Conservation (phyloP, 2,329 filamentous ascomycete species). For the Paecilomyces sp. region DNA sequence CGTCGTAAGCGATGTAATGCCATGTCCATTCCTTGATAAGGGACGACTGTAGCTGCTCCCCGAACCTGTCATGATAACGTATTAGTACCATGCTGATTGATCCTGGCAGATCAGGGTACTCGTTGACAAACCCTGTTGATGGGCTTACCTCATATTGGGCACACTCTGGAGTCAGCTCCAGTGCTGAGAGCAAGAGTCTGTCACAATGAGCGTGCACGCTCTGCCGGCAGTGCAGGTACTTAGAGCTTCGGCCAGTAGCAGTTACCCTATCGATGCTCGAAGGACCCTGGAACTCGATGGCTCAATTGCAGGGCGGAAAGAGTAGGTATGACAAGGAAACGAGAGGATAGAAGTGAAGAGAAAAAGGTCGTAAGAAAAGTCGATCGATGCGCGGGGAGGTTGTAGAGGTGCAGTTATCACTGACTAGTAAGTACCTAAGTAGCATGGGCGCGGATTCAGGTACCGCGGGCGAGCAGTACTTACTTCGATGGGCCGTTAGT, state of each 20-base stretch:
- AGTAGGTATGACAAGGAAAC: background rate
- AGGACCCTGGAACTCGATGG: background rate
- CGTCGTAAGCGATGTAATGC: conserved; percentile 96
- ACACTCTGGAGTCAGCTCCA: background rate
- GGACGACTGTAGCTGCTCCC: conserved; percentile 91
- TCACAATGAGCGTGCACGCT: background rate
- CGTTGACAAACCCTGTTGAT: background rate
- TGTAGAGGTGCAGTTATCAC: background rate
- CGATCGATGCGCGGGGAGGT: background rate
- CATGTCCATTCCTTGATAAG: conserved; percentile 95
- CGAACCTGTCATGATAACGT: conserved; percentile 55
- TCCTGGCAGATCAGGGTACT: background rate
- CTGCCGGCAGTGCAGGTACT: background rate
- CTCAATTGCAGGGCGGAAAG: background rate
- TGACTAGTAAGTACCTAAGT: background rate
- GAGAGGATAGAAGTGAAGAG: background rate
- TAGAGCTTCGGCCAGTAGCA: background rate
- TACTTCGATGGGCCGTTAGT: background rate
- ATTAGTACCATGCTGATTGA: background rate
- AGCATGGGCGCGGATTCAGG: background rate
- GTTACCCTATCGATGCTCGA: background rate
- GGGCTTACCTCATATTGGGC: background rate
- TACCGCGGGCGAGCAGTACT: background rate
- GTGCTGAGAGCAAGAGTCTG: background rate
- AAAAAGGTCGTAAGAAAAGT: background rate